Evolutionary conservation across 306 rosid species (phyloP).

Genomic region (Cyamopsis tetragonoloba): DNA sequence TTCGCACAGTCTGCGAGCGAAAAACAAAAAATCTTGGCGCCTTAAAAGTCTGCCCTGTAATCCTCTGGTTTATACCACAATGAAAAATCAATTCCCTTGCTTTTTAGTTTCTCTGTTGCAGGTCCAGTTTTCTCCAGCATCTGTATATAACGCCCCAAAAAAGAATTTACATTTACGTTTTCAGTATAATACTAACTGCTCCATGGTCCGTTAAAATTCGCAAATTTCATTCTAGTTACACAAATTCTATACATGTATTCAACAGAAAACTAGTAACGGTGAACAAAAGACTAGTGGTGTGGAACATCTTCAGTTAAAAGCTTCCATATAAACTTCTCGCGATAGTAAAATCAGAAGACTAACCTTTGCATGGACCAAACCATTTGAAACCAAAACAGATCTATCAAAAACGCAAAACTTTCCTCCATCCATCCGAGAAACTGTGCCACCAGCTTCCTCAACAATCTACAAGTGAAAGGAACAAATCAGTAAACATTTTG

Average conservation of each 20-base stretch:
- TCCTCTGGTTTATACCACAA: constrained; percentile 89
- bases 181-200: not conserved
- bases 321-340: not conserved
- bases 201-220: not conserved
- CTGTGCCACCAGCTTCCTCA: constrained; percentile 90
- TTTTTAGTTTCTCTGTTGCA: constrained; percentile 71
- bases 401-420: constrained; percentile 88
- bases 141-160: constrained; percentile 33
- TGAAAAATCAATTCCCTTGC: constrained; percentile 69
- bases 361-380: constrained; percentile 72
- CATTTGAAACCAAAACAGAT: constrained; percentile 86
- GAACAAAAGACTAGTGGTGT: not conserved
- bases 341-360: constrained; percentile 20
- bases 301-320: not conserved
- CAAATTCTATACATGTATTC: not conserved
- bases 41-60: constrained; percentile 68
- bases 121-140: constrained; percentile 79
- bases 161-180: not conserved
- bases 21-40: not conserved
- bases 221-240: not conserved
- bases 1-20: constrained; percentile 2
- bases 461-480: constrained; percentile 52
- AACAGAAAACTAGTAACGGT: not conserved
- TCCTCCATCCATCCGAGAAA: constrained; percentile 90
- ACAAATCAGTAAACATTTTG: not conserved